Evolutionary conservation across 352 stramenopile genomes (phyloP).

Genomic region (Phytophthora tubulina): DNA sequence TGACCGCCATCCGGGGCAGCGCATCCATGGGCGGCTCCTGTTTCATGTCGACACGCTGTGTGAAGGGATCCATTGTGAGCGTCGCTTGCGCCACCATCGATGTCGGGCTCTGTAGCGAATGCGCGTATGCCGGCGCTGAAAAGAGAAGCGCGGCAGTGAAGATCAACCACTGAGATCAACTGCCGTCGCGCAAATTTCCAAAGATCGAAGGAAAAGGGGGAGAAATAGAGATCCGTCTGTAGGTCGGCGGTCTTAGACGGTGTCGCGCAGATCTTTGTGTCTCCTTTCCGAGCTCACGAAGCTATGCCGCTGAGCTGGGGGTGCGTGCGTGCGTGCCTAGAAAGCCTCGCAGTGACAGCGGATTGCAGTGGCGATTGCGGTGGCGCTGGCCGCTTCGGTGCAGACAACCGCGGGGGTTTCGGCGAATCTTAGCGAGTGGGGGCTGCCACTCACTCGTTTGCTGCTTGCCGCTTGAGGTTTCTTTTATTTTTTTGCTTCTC

Average conservation of each 20-base stretch:
- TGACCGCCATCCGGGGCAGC: background rate
- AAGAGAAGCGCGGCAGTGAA: background rate
- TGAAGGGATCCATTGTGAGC: conserved; percentile 34
- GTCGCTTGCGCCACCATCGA: conserved; percentile 31
- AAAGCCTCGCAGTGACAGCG: conserved; percentile 21
- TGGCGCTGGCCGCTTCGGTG: conserved; percentile 12
- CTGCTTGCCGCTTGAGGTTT: conserved; percentile 11
- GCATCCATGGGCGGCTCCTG: conserved; percentile 15
- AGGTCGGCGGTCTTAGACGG: conserved; percentile 20
- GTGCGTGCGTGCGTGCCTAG: conserved; percentile 20
- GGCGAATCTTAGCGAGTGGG: conserved; percentile 45
- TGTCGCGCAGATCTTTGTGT: conserved; percentile 10
- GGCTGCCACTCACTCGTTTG: conserved; percentile 15
- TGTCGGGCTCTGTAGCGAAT: background rate
- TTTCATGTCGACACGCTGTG: conserved; percentile 35
- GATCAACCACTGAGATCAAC: conserved; percentile 1
- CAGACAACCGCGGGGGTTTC: conserved; percentile 21
- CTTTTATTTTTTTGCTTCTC: conserved; percentile 22
- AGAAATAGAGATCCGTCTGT: background rate
- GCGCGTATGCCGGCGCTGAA: no score
- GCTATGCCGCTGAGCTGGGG: background rate
- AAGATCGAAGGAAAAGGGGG: conserved; percentile 39
- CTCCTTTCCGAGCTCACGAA: background rate
- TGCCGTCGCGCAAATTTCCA: conserved; percentile 18
- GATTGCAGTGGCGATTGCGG: background rate